These are phyloP conservation scores for Penicillium goetzii DNA, from an alignment of 495 filamentous ascomycete genomes.

Conservation along the genomic window DNA sequence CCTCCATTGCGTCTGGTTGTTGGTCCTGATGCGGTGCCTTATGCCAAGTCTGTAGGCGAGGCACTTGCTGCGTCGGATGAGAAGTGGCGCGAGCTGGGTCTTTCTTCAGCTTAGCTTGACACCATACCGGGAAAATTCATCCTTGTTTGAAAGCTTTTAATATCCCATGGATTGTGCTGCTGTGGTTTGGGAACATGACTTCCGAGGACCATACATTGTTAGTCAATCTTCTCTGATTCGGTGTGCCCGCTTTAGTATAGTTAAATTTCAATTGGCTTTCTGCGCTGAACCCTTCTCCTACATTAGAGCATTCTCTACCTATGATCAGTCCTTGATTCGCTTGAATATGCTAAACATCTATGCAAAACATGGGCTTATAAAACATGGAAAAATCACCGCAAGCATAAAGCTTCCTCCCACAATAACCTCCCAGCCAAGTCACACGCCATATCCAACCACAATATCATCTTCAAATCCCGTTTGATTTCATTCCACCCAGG, in stretches of 20 bases:
- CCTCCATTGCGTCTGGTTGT: background rate
- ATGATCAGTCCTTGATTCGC: background rate
- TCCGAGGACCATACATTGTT: too few relatives aligned
- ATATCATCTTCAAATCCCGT: background rate
- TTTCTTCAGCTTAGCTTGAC: background rate
- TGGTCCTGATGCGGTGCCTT: background rate
- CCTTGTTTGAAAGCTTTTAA: background rate
- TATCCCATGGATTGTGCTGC: background rate
- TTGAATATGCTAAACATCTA: background rate
- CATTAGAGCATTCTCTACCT: background rate
- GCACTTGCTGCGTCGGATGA: background rate
- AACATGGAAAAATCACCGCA: background rate
- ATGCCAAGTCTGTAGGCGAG: background rate
- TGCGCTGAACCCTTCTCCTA: background rate
- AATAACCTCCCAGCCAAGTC: background rate
- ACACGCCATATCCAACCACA: background rate
- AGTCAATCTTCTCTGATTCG: too few relatives aligned
- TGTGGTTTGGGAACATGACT: too few relatives aligned
- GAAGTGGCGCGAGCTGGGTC: background rate
- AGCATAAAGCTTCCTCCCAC: background rate
- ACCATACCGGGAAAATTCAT: background rate
- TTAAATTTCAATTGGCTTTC: background rate
- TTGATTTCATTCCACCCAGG: background rate
- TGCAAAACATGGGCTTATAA: background rate
- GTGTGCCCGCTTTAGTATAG: background rate